Evolutionary conservation across 331 rosid genomes (phyloP).

Genomic region (Malus hybrid): DNA sequence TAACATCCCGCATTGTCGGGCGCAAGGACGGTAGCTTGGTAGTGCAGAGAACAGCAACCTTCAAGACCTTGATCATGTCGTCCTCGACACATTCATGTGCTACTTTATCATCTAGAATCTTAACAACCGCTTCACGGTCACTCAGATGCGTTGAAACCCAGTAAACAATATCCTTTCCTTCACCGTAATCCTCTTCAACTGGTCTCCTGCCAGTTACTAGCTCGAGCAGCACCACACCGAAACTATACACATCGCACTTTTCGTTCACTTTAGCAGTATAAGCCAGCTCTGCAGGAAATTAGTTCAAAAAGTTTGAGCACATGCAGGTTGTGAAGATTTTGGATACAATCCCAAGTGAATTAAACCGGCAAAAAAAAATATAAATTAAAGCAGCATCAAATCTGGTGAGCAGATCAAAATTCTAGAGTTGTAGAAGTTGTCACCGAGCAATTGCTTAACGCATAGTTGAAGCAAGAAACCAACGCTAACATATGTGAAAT

Average conservation of each 20-base stretch:
- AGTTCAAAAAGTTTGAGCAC: background rate
- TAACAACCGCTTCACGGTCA: conserved; percentile 38
- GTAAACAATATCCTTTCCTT: conserved; percentile 79
- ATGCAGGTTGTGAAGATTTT: background rate
- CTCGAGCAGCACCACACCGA: conserved; percentile 82
- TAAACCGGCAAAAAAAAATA: background rate
- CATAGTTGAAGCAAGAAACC: background rate
- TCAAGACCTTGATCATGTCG: conserved; percentile 72
- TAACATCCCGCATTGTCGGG: conserved; percentile 89
- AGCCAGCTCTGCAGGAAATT: conserved; percentile 62
- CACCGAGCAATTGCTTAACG: background rate
- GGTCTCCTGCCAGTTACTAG: conserved; percentile 74
- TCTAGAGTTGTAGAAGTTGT: background rate
- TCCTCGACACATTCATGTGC: conserved; percentile 32
- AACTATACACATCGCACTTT: conserved; percentile 89
- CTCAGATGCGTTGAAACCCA: conserved; percentile 70
- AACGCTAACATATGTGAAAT: background rate
- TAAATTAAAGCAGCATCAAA: background rate
- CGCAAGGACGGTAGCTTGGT: conserved; percentile 78
- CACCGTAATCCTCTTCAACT: conserved; percentile 80
- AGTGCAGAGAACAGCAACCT: conserved; percentile 68
- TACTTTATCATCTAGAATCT: conserved; percentile 58
- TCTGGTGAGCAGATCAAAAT: background rate
- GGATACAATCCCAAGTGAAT: background rate
- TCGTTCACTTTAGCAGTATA: conserved; percentile 64